Evolutionary conservation across 202 grass and related monocot genomes (phyloP), one percentile per base, ranked within the genome.

Genomic region (Carex arenaria): DNA sequence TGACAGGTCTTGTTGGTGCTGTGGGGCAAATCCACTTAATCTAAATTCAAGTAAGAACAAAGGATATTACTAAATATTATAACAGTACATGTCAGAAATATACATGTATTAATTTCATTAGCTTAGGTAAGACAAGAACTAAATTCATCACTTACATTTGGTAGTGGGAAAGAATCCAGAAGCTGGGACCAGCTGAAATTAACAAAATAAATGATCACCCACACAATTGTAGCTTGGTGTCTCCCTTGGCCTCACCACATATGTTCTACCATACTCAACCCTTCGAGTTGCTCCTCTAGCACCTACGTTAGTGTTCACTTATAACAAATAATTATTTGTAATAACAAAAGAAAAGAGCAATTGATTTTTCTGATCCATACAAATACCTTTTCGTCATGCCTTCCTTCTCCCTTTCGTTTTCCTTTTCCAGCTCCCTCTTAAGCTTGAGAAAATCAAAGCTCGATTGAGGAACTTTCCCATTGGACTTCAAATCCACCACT

Each of bases 1-100:
- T 90, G 10, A 96, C 93, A 76, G 93, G 78, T 59, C 93, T 78
- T 34, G 91, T 94, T 81, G 97, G 91, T 63, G 91, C 93, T 65
- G 97, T 96, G 82, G 93, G 97, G 73, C 97, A 99, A 84, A 99
- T 99, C 97, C 97, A 99, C 88, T 99, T 96, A 70, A 99, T 87
- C 93, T 99, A 89, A 86, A 91, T 51, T 82, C 60, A 14, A 32
- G 72, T 54, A 79, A 87, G 11, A 80, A 83, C 61, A 52, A 75
- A 86, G 67, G 84, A 72, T 49, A 49, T 51, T 83, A 55, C 6
- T 42, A 85, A 72, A 43, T 78, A 62, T 80, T 87, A 68, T 85
- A 45, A 11, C 61, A 73, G 70, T 55, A 28, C 64, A 86, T 87
- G 10, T n/a, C n/a, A n/a, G n/a, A n/a, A n/a, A n/a, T n/a, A n/a